These are phyloP conservation scores for Helicostylum pulchrum DNA, from an alignment of 192 early-diverging fungal species.

Conservation along the genomic window DNA sequence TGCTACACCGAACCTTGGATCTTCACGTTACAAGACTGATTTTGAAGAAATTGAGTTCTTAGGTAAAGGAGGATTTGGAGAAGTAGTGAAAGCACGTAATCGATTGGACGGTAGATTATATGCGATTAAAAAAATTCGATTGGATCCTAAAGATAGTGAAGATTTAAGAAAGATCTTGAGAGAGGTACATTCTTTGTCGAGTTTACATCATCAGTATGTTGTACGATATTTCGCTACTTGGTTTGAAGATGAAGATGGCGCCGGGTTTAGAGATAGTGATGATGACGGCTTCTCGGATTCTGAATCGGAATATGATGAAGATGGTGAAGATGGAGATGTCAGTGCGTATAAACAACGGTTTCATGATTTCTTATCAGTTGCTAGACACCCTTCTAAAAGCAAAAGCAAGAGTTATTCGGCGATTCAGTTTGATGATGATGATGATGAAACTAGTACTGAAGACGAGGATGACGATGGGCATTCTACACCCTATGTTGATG, in stretches of 20 bases:
- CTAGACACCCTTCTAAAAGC: conserved; percentile 27
- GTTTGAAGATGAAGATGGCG: conserved; percentile 67
- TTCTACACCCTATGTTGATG: conserved; percentile 21
- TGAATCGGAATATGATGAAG: conserved; percentile 28
- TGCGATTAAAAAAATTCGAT: conserved; percentile 88
- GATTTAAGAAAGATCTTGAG: conserved; percentile 80
- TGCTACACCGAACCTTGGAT: neutral
- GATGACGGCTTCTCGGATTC: conserved; percentile 35
- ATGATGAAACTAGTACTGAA: conserved; percentile 30
- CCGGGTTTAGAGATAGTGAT: conserved; percentile 32
- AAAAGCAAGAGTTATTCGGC: conserved; percentile 31
- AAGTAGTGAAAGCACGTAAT: conserved; percentile 91
- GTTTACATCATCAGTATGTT: conserved; percentile 86
- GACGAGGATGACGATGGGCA: conserved; percentile 36
- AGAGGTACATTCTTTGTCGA: conserved; percentile 87
- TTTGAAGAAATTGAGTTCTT: conserved; percentile 79
- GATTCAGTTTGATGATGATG: conserved; percentile 42
- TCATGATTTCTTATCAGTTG: conserved; percentile 47
- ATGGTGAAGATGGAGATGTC: conserved; percentile 39
- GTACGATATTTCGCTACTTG: conserved; percentile 89
- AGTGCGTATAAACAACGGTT: conserved; percentile 18
- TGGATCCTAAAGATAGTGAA: conserved; percentile 77
- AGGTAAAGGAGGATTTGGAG: conserved; percentile 87
- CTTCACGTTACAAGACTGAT: conserved; percentile 67
- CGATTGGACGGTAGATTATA: conserved; percentile 77